Evolutionary conservation across 2,329 filamentous ascomycete genomes (phyloP).

Genomic region (Chaetomium globosum): DNA sequence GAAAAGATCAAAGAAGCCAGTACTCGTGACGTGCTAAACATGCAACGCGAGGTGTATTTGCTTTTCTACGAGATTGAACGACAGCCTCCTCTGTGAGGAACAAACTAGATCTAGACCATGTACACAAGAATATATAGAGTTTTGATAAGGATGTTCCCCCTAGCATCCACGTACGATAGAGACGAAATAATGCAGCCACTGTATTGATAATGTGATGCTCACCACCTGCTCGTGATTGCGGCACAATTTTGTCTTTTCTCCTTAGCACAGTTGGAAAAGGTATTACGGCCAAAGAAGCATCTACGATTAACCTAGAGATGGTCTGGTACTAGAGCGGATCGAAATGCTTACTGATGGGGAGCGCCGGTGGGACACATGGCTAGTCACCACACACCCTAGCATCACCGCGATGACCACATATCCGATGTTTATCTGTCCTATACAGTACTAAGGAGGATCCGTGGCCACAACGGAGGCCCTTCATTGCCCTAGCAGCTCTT

Average conservation of each 20-base stretch:
- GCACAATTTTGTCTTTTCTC: background rate
- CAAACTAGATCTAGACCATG: background rate
- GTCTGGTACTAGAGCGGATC: background rate
- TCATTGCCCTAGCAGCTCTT: constrained; percentile 43
- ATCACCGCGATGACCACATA: background rate
- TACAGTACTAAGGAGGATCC: background rate
- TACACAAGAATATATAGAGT: background rate
- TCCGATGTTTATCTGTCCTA: background rate
- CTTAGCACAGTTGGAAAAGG: background rate
- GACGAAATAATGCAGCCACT: background rate
- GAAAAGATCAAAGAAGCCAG: constrained; percentile 95
- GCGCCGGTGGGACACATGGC: too few species aligned
- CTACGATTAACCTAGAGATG: background rate
- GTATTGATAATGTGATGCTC: background rate
- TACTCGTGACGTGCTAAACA: constrained; percentile 84
- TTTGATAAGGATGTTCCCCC: background rate
- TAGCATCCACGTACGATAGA: background rate
- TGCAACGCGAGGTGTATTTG: constrained; percentile 95
- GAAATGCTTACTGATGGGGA: background rate
- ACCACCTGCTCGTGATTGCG: background rate
- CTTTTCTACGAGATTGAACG: constrained; percentile 90
- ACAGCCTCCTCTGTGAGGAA: constrained; percentile 34
- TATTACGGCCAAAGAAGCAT: background rate
- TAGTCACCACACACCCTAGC: background rate
- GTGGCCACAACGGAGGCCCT: background rate